Conservation (phyloP, 2,329 filamentous ascomycete genomes). For the Sclerotinia glacialis region DNA sequence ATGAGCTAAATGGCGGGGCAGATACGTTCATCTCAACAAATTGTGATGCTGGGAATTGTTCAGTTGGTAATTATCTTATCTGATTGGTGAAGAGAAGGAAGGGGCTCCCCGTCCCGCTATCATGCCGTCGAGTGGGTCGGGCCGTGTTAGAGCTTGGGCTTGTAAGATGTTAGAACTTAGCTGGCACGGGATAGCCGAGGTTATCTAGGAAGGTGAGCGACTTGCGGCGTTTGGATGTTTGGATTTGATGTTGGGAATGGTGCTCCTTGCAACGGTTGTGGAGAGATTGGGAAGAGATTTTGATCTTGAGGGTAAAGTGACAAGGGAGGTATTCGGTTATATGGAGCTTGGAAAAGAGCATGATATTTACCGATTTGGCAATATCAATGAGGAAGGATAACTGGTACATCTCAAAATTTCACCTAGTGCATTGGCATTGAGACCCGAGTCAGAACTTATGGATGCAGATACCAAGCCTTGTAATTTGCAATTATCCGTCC, state of each 20-base stretch:
- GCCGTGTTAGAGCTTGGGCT: constrained; percentile 8
- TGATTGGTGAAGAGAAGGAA: not conserved
- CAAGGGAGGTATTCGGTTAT: not conserved
- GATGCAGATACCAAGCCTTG: not conserved
- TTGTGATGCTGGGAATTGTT: not conserved
- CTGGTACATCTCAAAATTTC: not conserved
- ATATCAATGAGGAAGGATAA: no score
- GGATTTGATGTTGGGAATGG: not conserved
- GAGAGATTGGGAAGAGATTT: not conserved
- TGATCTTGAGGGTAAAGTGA: not conserved
- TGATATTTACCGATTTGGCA: no score
- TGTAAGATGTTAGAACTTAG: no score
- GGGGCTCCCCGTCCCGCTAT: not conserved
- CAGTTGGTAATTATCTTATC: not conserved
- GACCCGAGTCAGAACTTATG: constrained; percentile 4
- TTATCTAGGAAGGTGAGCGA: not conserved
- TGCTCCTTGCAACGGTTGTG: no score
- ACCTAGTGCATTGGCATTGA: not conserved
- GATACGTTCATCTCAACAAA: not conserved
- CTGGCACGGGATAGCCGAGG: not conserved
- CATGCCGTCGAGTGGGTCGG: not conserved
- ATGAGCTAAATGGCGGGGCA: not conserved
- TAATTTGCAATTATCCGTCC: not conserved
- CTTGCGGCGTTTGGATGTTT: no score
- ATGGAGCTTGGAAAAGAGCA: not conserved